Base-by-base conservation (phyloP, 108 stramenopile species). In the Parietichytrium sp. region DNA sequence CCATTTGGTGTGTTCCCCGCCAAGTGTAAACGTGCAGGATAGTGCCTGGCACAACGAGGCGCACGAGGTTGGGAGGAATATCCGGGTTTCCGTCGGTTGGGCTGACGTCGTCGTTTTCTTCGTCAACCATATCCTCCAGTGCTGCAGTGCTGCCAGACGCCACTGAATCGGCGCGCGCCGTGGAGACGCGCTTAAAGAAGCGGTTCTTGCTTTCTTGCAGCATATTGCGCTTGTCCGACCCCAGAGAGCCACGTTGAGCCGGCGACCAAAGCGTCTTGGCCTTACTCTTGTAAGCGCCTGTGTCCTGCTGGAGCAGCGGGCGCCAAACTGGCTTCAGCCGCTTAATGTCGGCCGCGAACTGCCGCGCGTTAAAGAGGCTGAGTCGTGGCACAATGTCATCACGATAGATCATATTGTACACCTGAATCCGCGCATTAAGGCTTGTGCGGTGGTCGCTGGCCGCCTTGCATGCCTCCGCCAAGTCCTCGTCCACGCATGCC, bases 361-460 rank as follows among this genome's bases (percentile, higher is more conserved):
- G 33, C 6, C 61, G 61, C 13, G 61, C 61, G 42, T 72, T 72
- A 42, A 72, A 72, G 42, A 72, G 94, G 33, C 95, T 97, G 78
- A 97, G 85, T 2, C 95, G 92, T 2, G 95, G 95, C 38, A 97
- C 90, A 48, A 95, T 93, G 84, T 97, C 96, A 84, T 97, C 96
- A 55, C 95, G 95, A 18, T 94, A 84, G 18, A 97, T 89, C 18
- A 92, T 92, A 54, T 90, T 92, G n/a, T 92, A 93, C 29, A 92
- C 93, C 78, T 91, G 93, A 13, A 83, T 79, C 54, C 88, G 81
- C 1, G 90, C 88, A 48, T 86, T 89, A 20, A 91, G 91, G 27
- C 79, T 48, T 3, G 48, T 25, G 30, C n/a, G 30, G 29, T 20
- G 50, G 10, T 79, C 79, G 3, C 16, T 15, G 50, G 25, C 51